phyloP scores from a whole-genome alignment of 1,284 basidiomycete species.

The Neonothopanus nambi region DNA sequence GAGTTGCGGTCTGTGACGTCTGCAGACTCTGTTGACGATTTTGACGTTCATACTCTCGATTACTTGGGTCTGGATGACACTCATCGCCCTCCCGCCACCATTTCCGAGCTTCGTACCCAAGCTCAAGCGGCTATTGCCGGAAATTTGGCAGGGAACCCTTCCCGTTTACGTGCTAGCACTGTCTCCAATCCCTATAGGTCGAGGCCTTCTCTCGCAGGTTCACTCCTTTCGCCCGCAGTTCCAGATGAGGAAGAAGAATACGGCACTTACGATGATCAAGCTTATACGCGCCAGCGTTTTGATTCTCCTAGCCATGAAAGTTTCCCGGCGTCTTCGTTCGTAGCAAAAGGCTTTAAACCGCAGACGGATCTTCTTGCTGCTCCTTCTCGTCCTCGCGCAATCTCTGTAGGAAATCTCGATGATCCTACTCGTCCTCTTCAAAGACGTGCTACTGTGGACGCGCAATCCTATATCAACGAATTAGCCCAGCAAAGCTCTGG shows the following conservation, averaged over 20 bases:
- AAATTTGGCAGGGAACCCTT: constrained; percentile 70
- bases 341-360: constrained; percentile 76
- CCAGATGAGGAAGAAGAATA: constrained; percentile 73
- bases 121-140: constrained; percentile 86
- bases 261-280: constrained; percentile 55
- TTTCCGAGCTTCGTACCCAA: constrained; percentile 83
- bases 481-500: constrained; percentile 39
- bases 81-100: constrained; percentile 70
- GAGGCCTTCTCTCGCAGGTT: constrained; percentile 55
- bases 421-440: constrained; percentile 65
- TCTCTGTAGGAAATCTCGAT: constrained; percentile 90
- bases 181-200: constrained; percentile 82
- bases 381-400: constrained; percentile 78
- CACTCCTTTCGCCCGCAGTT: constrained; percentile 60
- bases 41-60: constrained; percentile 91
- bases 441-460: constrained; percentile 62
- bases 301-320: constrained; percentile 52
- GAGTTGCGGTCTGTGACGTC: constrained; percentile 79
- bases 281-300: constrained; percentile 58
- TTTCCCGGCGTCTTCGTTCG: constrained; percentile 55
- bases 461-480: constrained; percentile 62
- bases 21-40: constrained; percentile 81
- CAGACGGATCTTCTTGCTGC: constrained; percentile 61
- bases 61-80: constrained; percentile 90
- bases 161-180: constrained; percentile 84